phyloP scores from a whole-genome alignment of 129 eudicot species.

The Ambrosia trifida region DNA sequence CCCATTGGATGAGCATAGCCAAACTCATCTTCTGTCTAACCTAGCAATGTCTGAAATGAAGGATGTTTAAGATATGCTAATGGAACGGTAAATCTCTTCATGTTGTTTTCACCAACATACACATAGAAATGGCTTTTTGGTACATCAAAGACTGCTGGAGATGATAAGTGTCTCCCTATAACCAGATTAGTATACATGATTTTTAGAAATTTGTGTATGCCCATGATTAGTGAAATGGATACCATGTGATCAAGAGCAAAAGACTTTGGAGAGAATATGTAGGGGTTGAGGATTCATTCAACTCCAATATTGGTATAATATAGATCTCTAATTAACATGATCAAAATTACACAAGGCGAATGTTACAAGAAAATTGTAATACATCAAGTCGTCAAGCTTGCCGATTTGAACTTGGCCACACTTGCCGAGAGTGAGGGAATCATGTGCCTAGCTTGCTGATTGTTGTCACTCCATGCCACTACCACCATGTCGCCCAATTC shows the following conservation, averaged over 20 bases:
- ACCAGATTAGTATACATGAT: conserved; percentile 3
- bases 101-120: conserved; percentile 15
- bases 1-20: conserved; percentile 27
- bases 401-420: too few species aligned
- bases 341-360: background rate
- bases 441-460: background rate
- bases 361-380: background rate
- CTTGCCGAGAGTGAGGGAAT: too few species aligned
- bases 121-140: conserved; percentile 13
- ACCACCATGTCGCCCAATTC: too few species aligned
- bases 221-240: background rate
- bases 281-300: background rate
- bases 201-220: background rate
- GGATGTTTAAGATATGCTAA: conserved; percentile 21
- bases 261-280: background rate
- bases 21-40: conserved; percentile 15
- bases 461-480: too few species aligned
- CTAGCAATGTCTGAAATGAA: conserved; percentile 1
- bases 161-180: background rate
- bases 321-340: background rate
- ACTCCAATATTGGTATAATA: background rate
- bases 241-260: background rate
- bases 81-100: conserved; percentile 23
- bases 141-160: background rate
- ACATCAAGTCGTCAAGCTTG: background rate